Percentiles rank a stretch among this genome's conserved stretches.
These are phyloP conservation scores for Penicillium canescens DNA, from an alignment of 495 filamentous ascomycete species.

Conservation along the genomic window DNA sequence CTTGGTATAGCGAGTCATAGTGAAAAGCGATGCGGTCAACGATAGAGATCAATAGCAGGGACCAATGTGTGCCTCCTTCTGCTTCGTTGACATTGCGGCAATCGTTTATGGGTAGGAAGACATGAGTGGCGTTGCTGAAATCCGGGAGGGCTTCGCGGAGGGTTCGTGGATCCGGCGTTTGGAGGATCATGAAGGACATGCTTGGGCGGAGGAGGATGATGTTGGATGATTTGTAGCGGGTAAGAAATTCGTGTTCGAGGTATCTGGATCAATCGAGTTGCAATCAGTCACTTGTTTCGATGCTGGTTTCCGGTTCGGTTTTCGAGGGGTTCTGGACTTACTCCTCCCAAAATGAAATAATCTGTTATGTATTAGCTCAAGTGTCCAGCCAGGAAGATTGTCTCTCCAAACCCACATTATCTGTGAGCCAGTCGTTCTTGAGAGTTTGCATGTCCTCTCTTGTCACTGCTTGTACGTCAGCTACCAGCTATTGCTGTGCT, in stretches of 20 bases:
- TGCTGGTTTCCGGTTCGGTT: neutral
- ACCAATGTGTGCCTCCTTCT: constrained; percentile 95
- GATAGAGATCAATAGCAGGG: constrained; percentile 82
- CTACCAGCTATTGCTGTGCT: neutral
- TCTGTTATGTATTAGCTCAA: constrained; percentile 28
- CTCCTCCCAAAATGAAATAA: constrained; percentile 98
- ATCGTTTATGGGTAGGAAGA: constrained; percentile 97
- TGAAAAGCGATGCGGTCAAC: constrained; percentile 93
- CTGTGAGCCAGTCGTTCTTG: constrained; percentile 95
- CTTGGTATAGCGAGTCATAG: constrained; percentile 85
- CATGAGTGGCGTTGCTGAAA: constrained; percentile 81
- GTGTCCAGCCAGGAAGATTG: constrained; percentile 6
- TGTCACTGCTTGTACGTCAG: constrained; percentile 56
- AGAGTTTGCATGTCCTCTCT: constrained; percentile 84
- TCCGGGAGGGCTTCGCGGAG: constrained; percentile 59
- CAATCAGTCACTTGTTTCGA: constrained; percentile 10
- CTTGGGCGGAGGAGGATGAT: constrained; percentile 90
- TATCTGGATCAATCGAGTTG: constrained; percentile 53
- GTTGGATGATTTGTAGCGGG: constrained; percentile 70
- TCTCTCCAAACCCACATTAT: constrained; percentile 67
- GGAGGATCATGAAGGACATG: constrained; percentile 92
- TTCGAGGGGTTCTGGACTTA: constrained; percentile 44
- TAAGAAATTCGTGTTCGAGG: constrained; percentile 84
- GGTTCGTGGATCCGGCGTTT: constrained; percentile 71
- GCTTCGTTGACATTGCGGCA: constrained; percentile 69